A percentile compares a stretch with the other conserved stretches of the same genome.
Conservation (phyloP, 2,329 filamentous ascomycete species). For the Daldinia eschscholtzii region DNA sequence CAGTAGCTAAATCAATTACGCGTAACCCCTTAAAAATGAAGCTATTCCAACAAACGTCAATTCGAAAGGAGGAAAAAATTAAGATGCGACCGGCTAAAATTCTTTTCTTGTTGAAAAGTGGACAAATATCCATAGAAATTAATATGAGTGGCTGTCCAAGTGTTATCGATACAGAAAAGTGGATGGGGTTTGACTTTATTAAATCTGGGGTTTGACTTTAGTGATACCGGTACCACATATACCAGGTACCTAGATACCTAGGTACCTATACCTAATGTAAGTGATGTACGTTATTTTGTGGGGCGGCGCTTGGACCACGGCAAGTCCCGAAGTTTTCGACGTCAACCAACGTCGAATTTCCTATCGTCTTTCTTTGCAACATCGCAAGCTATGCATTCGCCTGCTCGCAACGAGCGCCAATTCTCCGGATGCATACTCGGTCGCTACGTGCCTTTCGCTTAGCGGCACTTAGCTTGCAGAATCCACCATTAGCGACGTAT, state of each 20-base stretch:
- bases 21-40: too few species aligned
- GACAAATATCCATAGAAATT: too few species aligned
- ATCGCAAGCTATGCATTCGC: constrained; percentile 50
- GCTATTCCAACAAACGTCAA: too few species aligned
- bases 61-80: too few species aligned
- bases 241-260: background rate
- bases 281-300: background rate
- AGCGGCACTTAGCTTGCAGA: constrained; percentile 45
- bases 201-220: too few species aligned
- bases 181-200: too few species aligned
- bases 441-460: constrained; percentile 51
- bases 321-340: constrained; percentile 21
- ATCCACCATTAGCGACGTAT: constrained; percentile 30
- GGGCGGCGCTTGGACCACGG: constrained; percentile 34
- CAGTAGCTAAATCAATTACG: too few species aligned
- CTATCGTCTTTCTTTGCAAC: constrained; percentile 10
- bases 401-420: constrained; percentile 52
- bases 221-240: too few species aligned
- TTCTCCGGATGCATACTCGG: constrained; percentile 52
- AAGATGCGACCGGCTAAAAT: too few species aligned
- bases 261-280: constrained; percentile 7
- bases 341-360: constrained; percentile 27
- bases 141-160: too few species aligned
- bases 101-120: too few species aligned
- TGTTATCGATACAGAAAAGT: too few species aligned